Conservation (phyloP, 2,329 filamentous ascomycete genomes). For the Colletotrichum tabaci region DNA sequence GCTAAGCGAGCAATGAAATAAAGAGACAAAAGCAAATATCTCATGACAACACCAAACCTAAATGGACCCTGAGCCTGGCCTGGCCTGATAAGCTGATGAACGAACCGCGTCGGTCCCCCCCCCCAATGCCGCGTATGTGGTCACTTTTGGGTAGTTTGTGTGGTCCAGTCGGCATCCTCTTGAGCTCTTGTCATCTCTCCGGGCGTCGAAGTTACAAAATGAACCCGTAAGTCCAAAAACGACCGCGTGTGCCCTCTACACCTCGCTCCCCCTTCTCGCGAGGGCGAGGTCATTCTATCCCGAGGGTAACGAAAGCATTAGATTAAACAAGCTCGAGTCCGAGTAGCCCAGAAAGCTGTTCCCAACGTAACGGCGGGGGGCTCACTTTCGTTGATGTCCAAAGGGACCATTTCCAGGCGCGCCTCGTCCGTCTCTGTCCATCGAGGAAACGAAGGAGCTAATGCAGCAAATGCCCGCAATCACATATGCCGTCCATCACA, state of each 20-base stretch:
- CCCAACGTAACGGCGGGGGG: too few species aligned
- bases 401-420: not conserved
- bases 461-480: slow-evolving; percentile 15
- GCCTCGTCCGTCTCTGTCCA: slow-evolving; percentile 5
- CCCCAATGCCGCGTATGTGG: not conserved
- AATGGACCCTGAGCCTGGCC: slow-evolving; percentile 16
- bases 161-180: too few species aligned
- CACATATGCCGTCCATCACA: slow-evolving; percentile 6
- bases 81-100: slow-evolving; percentile 33
- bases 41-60: slow-evolving; percentile 18
- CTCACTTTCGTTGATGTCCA: too few species aligned
- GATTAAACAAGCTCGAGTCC: too few species aligned
- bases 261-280: not conserved
- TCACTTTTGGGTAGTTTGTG: too few species aligned
- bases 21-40: slow-evolving; percentile 33
- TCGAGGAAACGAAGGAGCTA: slow-evolving; percentile 6
- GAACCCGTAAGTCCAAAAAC: too few species aligned
- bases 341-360: too few species aligned
- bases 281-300: not conserved
- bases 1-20: not conserved
- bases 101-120: slow-evolving; percentile 19
- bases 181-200: too few species aligned
- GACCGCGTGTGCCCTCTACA: not conserved
- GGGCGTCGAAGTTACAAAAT: too few species aligned
- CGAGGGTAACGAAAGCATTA: not conserved